Evolutionary conservation across 192 early-diverging fungal species (phyloP), one percentile per base, ranked within the genome.

Genomic region (Kickxella alabastrina): DNA sequence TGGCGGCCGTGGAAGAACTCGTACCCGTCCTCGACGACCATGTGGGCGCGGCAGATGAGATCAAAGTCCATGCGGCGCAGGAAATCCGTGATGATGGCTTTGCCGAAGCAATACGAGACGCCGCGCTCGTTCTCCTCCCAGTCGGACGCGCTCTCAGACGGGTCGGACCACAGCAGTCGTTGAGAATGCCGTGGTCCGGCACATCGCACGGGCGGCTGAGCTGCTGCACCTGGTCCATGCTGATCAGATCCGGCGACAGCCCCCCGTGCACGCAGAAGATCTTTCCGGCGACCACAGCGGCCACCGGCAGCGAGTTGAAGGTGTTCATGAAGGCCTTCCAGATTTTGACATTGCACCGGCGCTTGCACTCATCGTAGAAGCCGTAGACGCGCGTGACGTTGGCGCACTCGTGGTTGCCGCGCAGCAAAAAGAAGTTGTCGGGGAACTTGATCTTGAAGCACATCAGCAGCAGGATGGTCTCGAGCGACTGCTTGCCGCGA

Each of bases 11-110:
- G 82, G 75, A 93, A 97, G 53, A 97, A 97, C 78, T 97, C 92
- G 70, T 95, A 97, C n/a, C 93, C 93, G 67, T 92, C 92, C 60
- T 97, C 92, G 34, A 97, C 92, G 10, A 97, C 92, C 87, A 92
- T 90, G 71, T 97, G 94, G 3, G 94, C 92, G 21, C 92, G 83
- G 49, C 88, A 89, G 43, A 97, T 87, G 37, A 97, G 75, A 56
- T 97, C 94, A 58, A 97, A 83, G 57, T 97, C 91, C 65, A 90
- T 82, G 59, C 85, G 85, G 26, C 74, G 66, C 52, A 95, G 59
- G 59, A 97, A 97, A 38, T 87, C 88, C 47, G 80, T 78, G 49
- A 97, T 87, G 13, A 94, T 82, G 43, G 78, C 72, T 59, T 85
- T 85, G 10, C 92, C 91, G 69, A 97, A 97, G 52, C 90, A 92